A percentile compares a stretch with the other conserved stretches of the same genome.
These are phyloP conservation scores for Tuber brumale DNA, from an alignment of 495 filamentous ascomycete genomes.

Conservation along the genomic window DNA sequence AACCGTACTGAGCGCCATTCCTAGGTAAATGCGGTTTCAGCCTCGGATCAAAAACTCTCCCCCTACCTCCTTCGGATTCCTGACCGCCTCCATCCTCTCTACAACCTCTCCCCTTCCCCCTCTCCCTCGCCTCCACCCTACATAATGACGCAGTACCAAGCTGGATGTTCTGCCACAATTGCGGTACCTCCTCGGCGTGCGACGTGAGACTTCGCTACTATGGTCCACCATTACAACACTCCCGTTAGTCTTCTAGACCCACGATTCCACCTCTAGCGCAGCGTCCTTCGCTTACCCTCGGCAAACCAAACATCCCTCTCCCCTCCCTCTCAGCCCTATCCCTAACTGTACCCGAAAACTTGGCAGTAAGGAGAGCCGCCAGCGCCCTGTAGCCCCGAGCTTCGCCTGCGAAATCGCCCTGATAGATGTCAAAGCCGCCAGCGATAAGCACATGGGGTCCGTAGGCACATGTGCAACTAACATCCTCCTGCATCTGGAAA, in stretches of 20 bases:
- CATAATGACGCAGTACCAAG: constrained; percentile 41
- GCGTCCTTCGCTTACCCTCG: constrained; percentile 40
- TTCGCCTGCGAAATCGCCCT: constrained; percentile 40
- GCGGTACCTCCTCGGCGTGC: constrained; percentile 25
- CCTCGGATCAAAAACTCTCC: constrained; percentile 41
- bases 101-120: constrained; percentile 35
- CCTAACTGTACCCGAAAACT: constrained; percentile 41
- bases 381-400: constrained; percentile 29
- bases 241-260: constrained; percentile 27
- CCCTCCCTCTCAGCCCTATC: constrained; percentile 41
- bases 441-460: constrained; percentile 36
- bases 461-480: constrained; percentile 38
- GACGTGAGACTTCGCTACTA: constrained; percentile 26
- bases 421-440: constrained; percentile 36
- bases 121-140: constrained; percentile 30
- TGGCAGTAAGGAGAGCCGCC: constrained; percentile 30
- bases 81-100: constrained; percentile 20
- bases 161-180: constrained; percentile 41
- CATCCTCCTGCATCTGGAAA: constrained; percentile 24
- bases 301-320: constrained; percentile 33
- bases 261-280: constrained; percentile 29
- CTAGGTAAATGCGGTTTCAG: constrained; percentile 42
- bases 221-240: constrained; percentile 28
- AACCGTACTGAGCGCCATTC: constrained; percentile 13
- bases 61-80: constrained; percentile 43